Evolutionary conservation across 352 stramenopile species (phyloP).

Genomic region (Pythium phragmiticola): DNA sequence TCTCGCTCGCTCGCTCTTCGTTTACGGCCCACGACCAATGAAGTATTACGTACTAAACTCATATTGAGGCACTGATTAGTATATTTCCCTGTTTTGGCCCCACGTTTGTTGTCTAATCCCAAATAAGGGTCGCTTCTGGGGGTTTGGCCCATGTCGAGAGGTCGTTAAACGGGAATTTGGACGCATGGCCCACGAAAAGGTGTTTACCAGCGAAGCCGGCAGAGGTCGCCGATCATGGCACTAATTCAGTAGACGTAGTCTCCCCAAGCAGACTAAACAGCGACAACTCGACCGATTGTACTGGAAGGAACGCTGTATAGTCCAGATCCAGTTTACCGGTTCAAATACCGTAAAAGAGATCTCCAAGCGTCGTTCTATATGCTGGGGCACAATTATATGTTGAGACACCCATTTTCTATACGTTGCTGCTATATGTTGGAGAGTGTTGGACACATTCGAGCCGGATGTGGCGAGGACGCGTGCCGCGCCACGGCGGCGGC

Average conservation of each 20-base stretch:
- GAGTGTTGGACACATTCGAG: constrained; percentile 2
- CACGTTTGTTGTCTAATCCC: no score
- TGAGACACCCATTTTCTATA: constrained; percentile 6
- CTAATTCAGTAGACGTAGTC: constrained; percentile 19
- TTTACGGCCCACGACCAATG: background rate
- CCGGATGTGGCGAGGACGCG: constrained; percentile 18
- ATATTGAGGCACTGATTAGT: constrained; percentile 26
- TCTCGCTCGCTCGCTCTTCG: no score
- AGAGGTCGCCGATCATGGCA: background rate
- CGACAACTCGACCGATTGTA: constrained; percentile 6
- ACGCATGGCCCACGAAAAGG: constrained; percentile 20
- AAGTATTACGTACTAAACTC: constrained; percentile 26
- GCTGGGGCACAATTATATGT: constrained; percentile 4
- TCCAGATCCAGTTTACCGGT: constrained; percentile 6
- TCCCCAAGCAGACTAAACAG: constrained; percentile 13
- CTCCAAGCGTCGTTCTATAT: no score
- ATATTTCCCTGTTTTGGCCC: background rate
- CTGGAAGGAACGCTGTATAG: constrained; percentile 14
- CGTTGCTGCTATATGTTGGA: constrained; percentile 4
- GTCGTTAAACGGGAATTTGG: constrained; percentile 3
- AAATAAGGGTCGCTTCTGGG: no score
- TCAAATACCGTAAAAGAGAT: constrained; percentile 1
- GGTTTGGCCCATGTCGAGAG: background rate
- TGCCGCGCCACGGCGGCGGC: constrained; percentile 9
- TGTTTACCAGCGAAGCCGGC: constrained; percentile 20